Evolutionary conservation across 192 early-diverging fungal genomes (phyloP), one percentile per base, ranked within the genome.

Genomic region (Geranomyces michiganensis): DNA sequence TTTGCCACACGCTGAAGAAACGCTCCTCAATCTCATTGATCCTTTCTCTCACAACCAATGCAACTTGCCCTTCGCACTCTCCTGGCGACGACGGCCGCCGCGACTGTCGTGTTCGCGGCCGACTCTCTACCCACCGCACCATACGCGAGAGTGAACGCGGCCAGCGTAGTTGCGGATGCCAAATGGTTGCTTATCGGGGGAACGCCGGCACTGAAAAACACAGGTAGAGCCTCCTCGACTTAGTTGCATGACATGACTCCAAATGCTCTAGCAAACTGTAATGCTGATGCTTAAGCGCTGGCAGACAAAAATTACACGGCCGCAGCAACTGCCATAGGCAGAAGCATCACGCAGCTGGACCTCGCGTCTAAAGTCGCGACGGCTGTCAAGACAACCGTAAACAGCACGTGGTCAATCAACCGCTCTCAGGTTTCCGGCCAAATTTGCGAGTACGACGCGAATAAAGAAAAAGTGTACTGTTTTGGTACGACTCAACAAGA

Each of bases 121-220:
- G 43, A 41, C 36, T 27, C 47, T 15, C 49, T 53, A 15, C 60
- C 58, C 13, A 46, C 62, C 61, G 48, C 72, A 12, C 19, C 17
- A 30, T 67, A 60, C 22, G 65, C 49, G 8, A 63, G 72, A 7
- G 45, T 32, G 32, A 27, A 55, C 43, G 72, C 64, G 15, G 73
- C 65, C 22, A 62, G 65, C 32, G 73, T 74, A 7, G 65, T 68
- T 31, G 41, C 56, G 10, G 27, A 29, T 29, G 41, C 46, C 36
- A 19, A 65, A 43, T 74, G 65, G 73, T 46, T 74, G 45, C 19
- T 74, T 7, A 46, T 74, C 51, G 73, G 73, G n/a, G 73, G 73
- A n/a, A 27, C 31, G n/a, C 36, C 62, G 15, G 62, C 44, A 13
- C 27, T 60, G 2, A 29, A 17, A 31, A 6, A 4, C 15, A 27